phyloP scores from a whole-genome alignment of 495 filamentous ascomycete genomes.

The Tuber brumale region DNA sequence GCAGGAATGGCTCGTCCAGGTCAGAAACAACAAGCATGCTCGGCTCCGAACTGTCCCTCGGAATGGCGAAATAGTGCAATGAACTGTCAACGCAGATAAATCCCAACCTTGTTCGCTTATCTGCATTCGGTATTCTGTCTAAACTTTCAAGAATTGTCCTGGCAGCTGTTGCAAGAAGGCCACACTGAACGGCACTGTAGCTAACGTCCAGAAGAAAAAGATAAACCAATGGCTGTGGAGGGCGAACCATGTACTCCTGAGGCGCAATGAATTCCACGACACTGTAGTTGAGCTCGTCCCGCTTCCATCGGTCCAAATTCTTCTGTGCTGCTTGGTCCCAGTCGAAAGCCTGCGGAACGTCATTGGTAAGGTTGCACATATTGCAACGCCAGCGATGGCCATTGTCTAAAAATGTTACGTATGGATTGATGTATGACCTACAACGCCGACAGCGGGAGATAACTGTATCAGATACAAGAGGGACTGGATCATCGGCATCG shows the following conservation, averaged over 20 bases:
- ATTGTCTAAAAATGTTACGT: constrained; percentile 91
- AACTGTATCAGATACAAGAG: constrained; percentile 90
- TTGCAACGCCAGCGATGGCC: constrained; percentile 98
- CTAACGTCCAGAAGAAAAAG: constrained; percentile 96
- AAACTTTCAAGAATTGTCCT: constrained; percentile 92
- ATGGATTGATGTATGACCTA: constrained; percentile 95
- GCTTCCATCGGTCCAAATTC: constrained; percentile 78
- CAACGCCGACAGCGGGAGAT: constrained; percentile 94
- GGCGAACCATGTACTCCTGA: constrained; percentile 98
- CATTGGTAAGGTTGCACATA: constrained; percentile 98
- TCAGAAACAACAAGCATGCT: constrained; percentile 94
- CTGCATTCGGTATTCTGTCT: constrained; percentile 94
- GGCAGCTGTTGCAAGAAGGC: constrained; percentile 89
- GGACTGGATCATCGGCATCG: constrained; percentile 82
- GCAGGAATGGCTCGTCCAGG: constrained; percentile 93
- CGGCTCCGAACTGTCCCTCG: constrained; percentile 74
- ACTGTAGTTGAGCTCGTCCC: constrained; percentile 84
- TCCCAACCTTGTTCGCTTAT: constrained; percentile 81
- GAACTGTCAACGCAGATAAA: constrained; percentile 95
- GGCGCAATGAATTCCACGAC: constrained; percentile 96
- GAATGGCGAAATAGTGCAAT: constrained; percentile 90
- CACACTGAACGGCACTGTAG: constrained; percentile 81
- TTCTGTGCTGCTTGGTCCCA: constrained; percentile 91
- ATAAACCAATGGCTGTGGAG: constrained; percentile 95
- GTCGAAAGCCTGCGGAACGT: constrained; percentile 96